Percentiles rank a stretch among this genome's conserved stretches.
These are phyloP conservation scores for Metschnikowia vanudenii DNA, from an alignment of 805 yeast species.

Conservation along the genomic window DNA sequence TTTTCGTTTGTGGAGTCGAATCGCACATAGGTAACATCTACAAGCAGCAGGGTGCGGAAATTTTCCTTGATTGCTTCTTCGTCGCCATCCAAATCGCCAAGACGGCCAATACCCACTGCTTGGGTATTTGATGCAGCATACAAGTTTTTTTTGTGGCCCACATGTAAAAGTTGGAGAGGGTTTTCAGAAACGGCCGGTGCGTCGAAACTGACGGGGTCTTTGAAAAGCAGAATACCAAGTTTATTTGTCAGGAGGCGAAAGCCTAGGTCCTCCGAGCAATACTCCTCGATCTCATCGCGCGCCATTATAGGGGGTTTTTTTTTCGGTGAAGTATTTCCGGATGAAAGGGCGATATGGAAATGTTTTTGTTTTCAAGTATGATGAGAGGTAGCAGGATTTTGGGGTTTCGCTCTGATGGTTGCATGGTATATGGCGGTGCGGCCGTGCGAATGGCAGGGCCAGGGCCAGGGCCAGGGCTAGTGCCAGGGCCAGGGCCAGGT, in stretches of 20 bases:
- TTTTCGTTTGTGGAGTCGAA: conserved; percentile 20
- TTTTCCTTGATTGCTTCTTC: conserved; percentile 8
- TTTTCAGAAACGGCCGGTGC: conserved; percentile 8
- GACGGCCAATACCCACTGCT: conserved; percentile 33
- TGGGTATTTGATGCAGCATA: conserved; percentile 41
- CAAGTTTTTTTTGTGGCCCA: conserved; percentile 29
- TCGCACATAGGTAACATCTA: conserved; percentile 20
- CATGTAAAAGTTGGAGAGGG: conserved; percentile 34
- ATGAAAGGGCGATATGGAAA: background rate
- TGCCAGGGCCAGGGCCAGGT: too few relatives aligned
- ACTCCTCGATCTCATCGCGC: conserved; percentile 16
- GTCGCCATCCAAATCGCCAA: conserved; percentile 31
- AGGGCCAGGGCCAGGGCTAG: too few relatives aligned
- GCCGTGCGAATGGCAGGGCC: too few relatives aligned
- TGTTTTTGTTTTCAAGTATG: too few relatives aligned
- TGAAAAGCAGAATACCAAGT: conserved; percentile 27
- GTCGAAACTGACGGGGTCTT: conserved; percentile 30
- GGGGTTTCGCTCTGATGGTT: too few relatives aligned
- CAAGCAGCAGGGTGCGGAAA: conserved; percentile 6
- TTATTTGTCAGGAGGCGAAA: conserved; percentile 40
- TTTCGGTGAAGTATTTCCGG: background rate
- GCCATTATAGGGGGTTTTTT: background rate
- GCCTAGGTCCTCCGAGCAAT: conserved; percentile 43
- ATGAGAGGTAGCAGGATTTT: too few relatives aligned
- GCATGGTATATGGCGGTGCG: too few relatives aligned